Evolutionary conservation across 768 basidiomycete species (phyloP).

Genomic region (Boletus speciosus): DNA sequence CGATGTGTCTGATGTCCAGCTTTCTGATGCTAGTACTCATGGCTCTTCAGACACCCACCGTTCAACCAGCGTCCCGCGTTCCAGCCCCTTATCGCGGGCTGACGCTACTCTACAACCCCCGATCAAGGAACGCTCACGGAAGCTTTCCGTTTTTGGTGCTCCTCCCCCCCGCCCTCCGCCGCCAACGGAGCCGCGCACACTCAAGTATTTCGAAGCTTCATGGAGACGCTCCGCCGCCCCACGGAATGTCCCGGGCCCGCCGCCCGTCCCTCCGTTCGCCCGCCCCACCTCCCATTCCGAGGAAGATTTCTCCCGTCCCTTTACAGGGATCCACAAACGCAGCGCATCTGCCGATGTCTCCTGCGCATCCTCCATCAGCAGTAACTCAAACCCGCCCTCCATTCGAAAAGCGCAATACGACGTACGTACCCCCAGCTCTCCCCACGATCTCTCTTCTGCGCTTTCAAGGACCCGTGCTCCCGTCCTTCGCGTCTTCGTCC

Average conservation of each 20-base stretch:
- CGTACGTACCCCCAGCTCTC: constrained; percentile 29
- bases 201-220: constrained; percentile 44
- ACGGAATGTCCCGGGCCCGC: background rate
- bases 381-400: constrained; percentile 23
- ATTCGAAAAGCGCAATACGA: constrained; percentile 16
- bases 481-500: constrained; percentile 70
- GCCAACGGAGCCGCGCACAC: constrained; percentile 41
- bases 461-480: constrained; percentile 65
- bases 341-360: constrained; percentile 45
- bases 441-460: constrained; percentile 63
- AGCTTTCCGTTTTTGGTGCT: constrained; percentile 38
- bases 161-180: constrained; percentile 42
- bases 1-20: constrained; percentile 13
- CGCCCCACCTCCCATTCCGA: constrained; percentile 34
- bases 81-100: constrained; percentile 25
- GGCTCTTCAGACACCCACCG: constrained; percentile 1
- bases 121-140: constrained; percentile 20
- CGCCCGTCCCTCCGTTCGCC: constrained; percentile 12
- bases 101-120: constrained; percentile 5
- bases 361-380: constrained; percentile 37
- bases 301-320: constrained; percentile 35
- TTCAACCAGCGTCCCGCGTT: constrained; percentile 5
- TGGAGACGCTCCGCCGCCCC: constrained; percentile 42
- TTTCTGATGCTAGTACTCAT: constrained; percentile 8
- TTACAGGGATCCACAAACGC: constrained; percentile 37